A percentile compares a stretch with the other conserved stretches of the same genome.
Conservation (phyloP, 2,329 filamentous ascomycete species). For the Trichoderma asperellum region DNA sequence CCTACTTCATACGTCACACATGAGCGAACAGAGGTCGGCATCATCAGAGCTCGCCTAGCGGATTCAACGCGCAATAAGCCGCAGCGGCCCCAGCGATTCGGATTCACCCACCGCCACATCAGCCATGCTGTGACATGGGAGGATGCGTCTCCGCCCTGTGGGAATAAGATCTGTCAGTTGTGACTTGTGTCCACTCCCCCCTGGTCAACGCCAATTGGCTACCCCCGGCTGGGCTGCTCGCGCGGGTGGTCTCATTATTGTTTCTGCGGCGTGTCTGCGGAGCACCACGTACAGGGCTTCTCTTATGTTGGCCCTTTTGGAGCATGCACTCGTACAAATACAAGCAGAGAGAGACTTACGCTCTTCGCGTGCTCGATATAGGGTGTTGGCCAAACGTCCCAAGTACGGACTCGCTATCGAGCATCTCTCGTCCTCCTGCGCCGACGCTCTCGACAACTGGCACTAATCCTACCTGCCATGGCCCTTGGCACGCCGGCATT, state of each 20-base stretch:
- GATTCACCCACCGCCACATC: slow-evolving; percentile 36
- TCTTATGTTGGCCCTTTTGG: slow-evolving; percentile 2
- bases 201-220: slow-evolving; percentile 26
- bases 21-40: not conserved
- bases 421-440: not conserved
- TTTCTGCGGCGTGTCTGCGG: slow-evolving; percentile 22
- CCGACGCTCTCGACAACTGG: not conserved
- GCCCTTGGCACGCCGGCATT: slow-evolving; percentile 7
- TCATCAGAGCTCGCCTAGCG: slow-evolving; percentile 25
- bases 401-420: not conserved
- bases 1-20: slow-evolving; percentile 1
- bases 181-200: slow-evolving; percentile 29
- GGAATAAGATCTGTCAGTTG: slow-evolving; percentile 38
- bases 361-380: not conserved
- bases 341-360: not conserved
- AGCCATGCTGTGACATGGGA: slow-evolving; percentile 27
- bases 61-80: slow-evolving; percentile 25
- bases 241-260: slow-evolving; percentile 28
- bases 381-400: not conserved
- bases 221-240: slow-evolving; percentile 26
- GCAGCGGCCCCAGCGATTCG: slow-evolving; percentile 37
- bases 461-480: not conserved
- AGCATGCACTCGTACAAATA: not conserved
- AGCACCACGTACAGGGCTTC: not conserved
- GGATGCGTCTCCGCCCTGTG: slow-evolving; percentile 31